Percentiles rank a stretch among this genome's conserved stretches.
These are phyloP conservation scores for Alternaria sp. DNA, from an alignment of 2,329 filamentous ascomycete genomes.

Conservation along the genomic window DNA sequence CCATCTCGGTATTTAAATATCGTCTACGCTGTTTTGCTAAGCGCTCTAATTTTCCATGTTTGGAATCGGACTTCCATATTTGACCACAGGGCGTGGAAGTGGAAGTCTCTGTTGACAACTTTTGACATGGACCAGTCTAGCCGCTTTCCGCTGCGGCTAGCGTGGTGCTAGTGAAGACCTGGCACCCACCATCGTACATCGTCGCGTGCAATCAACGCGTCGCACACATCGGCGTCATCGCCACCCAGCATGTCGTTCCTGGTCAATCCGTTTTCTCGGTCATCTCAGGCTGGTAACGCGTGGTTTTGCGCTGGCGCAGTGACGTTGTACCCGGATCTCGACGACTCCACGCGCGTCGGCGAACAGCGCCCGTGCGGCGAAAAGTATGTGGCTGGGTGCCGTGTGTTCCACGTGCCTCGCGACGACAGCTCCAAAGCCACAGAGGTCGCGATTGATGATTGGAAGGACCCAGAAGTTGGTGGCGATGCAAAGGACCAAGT, in stretches of 20 bases:
- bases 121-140: constrained; percentile 1
- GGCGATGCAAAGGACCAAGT: constrained; percentile 61
- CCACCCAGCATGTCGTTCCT: constrained; percentile 22
- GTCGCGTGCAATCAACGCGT: background rate
- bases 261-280: constrained; percentile 27
- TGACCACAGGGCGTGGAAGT: constrained; percentile 8
- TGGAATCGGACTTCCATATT: background rate
- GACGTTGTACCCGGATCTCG: constrained; percentile 27
- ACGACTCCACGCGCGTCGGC: constrained; percentile 17
- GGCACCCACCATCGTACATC: background rate
- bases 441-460: constrained; percentile 32
- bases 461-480: constrained; percentile 29
- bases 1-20: background rate
- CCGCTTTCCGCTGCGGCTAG: background rate
- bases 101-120: constrained; percentile 4
- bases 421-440: constrained; percentile 26
- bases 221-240: background rate
- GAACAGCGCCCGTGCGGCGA: constrained; percentile 25
- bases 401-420: constrained; percentile 31
- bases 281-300: constrained; percentile 26
- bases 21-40: background rate
- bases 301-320: constrained; percentile 33
- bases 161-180: background rate
- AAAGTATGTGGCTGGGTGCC: constrained; percentile 24
- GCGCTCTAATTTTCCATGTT: background rate